Evolutionary conservation across 2,329 filamentous ascomycete genomes (phyloP).

Genomic region (Fusarium palustre): DNA sequence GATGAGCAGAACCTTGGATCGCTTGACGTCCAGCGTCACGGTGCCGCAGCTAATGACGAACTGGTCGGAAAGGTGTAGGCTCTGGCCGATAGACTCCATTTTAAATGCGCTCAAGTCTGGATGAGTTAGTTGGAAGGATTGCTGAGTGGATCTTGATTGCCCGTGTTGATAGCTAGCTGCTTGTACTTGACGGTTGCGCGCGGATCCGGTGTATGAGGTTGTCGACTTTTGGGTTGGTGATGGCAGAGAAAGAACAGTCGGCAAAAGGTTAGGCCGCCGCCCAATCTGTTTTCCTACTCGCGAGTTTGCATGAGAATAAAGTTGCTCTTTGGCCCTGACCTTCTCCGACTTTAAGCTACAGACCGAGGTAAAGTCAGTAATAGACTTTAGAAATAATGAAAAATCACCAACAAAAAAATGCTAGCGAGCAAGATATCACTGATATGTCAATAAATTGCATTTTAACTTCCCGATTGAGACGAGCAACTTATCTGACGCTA

Average conservation of each 20-base stretch:
- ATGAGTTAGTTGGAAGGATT: not conserved
- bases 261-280: too few relatives aligned
- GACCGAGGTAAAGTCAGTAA: too few relatives aligned
- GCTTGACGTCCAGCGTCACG: not conserved
- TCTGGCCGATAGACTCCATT: not conserved
- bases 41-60: not conserved
- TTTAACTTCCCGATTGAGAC: not conserved
- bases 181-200: not conserved
- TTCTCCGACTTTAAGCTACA: too few relatives aligned
- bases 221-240: not conserved
- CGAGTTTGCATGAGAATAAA: too few relatives aligned
- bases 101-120: not conserved
- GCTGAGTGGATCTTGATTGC: accelerated
- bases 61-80: not conserved
- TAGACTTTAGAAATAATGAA: too few relatives aligned
- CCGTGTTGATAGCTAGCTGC: not conserved
- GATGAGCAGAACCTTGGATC: not conserved
- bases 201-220: not conserved
- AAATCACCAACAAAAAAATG: too few relatives aligned
- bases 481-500: not conserved
- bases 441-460: not conserved
- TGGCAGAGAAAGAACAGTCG: too few relatives aligned
- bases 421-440: not conserved
- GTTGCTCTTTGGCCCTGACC: too few relatives aligned
- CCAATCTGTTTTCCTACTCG: too few relatives aligned